A percentile compares a stretch with the other conserved stretches of the same genome.
Evolutionary conservation across 1,284 basidiomycete species (phyloP).

Genomic region (Exobasidium cylindrosporum): DNA sequence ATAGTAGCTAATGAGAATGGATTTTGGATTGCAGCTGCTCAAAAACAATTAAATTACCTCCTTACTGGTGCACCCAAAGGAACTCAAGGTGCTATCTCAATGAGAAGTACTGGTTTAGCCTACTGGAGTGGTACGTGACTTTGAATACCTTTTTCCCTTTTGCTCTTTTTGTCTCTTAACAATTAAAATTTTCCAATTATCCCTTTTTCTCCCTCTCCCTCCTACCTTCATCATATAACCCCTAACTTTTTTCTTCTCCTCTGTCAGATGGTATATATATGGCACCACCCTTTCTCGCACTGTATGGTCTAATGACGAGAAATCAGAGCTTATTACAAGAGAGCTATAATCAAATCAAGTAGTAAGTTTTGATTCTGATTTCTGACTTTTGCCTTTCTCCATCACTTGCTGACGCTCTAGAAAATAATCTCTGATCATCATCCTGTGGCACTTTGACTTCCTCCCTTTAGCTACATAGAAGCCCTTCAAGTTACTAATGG

Average conservation of each 20-base stretch:
- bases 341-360: slow-evolving; percentile 73
- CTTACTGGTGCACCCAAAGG: slow-evolving; percentile 64
- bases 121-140: slow-evolving; percentile 43
- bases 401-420: too few relatives aligned
- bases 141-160: neutral
- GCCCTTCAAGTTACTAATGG: slow-evolving; percentile 62
- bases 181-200: neutral
- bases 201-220: slow-evolving; percentile 2
- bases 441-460: neutral
- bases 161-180: neutral
- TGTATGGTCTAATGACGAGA: slow-evolving; percentile 70
- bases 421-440: too few relatives aligned
- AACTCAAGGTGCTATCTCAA: slow-evolving; percentile 55
- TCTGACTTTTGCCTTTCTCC: too few relatives aligned
- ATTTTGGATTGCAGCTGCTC: slow-evolving; percentile 67
- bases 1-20: slow-evolving; percentile 21
- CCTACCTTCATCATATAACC: neutral
- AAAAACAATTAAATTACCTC: slow-evolving; percentile 70
- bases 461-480: slow-evolving; percentile 63
- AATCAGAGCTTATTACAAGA: slow-evolving; percentile 69
- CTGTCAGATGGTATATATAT: slow-evolving; percentile 64
- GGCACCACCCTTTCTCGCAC: slow-evolving; percentile 88
- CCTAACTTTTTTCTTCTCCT: neutral
- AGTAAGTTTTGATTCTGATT: slow-evolving; percentile 53
- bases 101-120: slow-evolving; percentile 29